phyloP scores from a whole-genome alignment of 768 basidiomycete genomes.

The Termitomyces sp. region DNA sequence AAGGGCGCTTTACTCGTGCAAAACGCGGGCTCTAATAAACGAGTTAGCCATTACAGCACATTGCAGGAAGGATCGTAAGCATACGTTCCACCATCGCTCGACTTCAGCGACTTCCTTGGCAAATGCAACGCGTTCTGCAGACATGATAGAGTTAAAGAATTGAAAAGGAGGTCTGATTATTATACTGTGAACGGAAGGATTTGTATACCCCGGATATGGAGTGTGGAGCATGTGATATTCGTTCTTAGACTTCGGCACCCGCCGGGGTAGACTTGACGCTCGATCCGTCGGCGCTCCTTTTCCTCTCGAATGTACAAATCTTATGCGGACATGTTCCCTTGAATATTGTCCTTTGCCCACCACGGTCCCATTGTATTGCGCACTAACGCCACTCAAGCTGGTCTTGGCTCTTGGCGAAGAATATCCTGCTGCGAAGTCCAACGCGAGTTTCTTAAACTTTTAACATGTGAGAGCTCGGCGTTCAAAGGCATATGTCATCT shows the following conservation, averaged over 20 bases:
- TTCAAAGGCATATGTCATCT: constrained; percentile 2
- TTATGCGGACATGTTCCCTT: no score
- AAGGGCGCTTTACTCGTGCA: constrained; percentile 81
- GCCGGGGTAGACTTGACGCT: constrained; percentile 7
- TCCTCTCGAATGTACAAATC: neutral
- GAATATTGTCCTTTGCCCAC: neutral
- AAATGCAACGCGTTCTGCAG: constrained; percentile 65
- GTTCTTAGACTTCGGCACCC: constrained; percentile 7
- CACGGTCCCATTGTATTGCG: neutral
- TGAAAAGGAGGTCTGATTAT: constrained; percentile 12
- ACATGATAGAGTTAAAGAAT: constrained; percentile 37
- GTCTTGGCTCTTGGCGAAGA: neutral
- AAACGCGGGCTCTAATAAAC: constrained; percentile 74
- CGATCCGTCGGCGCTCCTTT: constrained; percentile 19
- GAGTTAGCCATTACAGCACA: constrained; percentile 6
- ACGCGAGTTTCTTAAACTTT: neutral
- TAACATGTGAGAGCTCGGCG: constrained; percentile 5
- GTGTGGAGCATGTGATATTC: constrained; percentile 43
- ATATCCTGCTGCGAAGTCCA: neutral
- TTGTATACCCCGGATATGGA: constrained; percentile 16
- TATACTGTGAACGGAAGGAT: constrained; percentile 22
- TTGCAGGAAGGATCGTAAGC: constrained; percentile 11
- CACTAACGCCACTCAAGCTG: neutral
- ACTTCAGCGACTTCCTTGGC: constrained; percentile 78
- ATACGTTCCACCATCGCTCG: constrained; percentile 91